Evolutionary conservation across 768 basidiomycete genomes (phyloP).

Genomic region (Lentinula sp.): DNA sequence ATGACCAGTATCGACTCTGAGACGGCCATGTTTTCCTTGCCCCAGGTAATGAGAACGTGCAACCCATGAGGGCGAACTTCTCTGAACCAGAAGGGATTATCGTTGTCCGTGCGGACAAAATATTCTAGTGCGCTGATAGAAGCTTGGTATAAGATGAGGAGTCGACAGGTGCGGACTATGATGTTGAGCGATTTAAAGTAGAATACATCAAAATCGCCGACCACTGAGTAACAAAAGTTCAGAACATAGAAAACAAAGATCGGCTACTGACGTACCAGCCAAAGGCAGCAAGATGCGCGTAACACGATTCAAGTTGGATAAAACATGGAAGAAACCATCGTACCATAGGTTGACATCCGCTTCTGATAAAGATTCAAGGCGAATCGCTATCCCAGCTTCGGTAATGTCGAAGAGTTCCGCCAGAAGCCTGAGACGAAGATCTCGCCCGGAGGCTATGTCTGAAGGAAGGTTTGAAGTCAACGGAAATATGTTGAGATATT

Average conservation of each 20-base stretch:
- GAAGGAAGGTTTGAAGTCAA: conserved; percentile 21
- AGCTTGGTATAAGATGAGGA: conserved; percentile 4
- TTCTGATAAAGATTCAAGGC: conserved; percentile 16
- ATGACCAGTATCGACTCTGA: conserved; percentile 29
- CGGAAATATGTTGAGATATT: conserved; percentile 19
- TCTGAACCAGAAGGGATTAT: conserved; percentile 5
- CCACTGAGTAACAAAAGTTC: conserved; percentile 1
- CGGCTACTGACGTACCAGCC: conserved; percentile 7
- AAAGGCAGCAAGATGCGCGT: conserved; percentile 8
- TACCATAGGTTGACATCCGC: conserved; percentile 16
- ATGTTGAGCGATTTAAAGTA: conserved; percentile 6
- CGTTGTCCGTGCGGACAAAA: neutral
- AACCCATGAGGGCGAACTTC: conserved; percentile 24
- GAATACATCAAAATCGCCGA: conserved; percentile 5
- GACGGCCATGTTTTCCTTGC: conserved; percentile 27
- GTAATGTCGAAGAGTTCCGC: conserved; percentile 23
- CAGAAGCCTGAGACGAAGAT: conserved; percentile 26
- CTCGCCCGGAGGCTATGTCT: conserved; percentile 17
- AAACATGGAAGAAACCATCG: conserved; percentile 1
- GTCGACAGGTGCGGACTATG: conserved; percentile 1
- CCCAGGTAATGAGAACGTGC: conserved; percentile 29
- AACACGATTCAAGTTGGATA: conserved; percentile 20
- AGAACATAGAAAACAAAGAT: neutral
- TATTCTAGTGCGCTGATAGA: neutral
- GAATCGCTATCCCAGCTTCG: conserved; percentile 19